Conservation (phyloP, 2,329 filamentous ascomycete species). For the Fragosphaeria purpurea region DNA sequence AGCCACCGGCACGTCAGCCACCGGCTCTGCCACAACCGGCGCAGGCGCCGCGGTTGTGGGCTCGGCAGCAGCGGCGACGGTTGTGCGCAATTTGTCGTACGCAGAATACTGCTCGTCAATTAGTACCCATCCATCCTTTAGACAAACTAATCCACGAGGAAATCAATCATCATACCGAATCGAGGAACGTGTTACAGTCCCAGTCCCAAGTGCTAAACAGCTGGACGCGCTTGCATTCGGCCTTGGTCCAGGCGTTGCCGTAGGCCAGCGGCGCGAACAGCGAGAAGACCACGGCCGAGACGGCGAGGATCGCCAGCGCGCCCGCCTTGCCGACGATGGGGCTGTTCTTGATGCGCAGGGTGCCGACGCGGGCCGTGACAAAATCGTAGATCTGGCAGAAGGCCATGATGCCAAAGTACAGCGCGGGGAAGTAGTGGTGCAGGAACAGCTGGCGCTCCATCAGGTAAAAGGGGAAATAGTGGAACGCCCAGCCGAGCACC, state of each 20-base stretch:
- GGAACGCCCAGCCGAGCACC: conserved; percentile 89
- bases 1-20: conserved; percentile 13
- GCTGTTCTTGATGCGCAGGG: conserved; percentile 57
- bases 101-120: conserved; percentile 35
- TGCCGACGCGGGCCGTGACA: conserved; percentile 59
- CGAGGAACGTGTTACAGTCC: conserved; percentile 91
- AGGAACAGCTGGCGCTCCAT: conserved; percentile 98
- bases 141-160: background rate
- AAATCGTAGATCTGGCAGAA: conserved; percentile 89
- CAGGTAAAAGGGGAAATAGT: conserved; percentile 98
- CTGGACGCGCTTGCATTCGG: conserved; percentile 78
- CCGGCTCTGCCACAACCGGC: background rate
- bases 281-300: conserved; percentile 66
- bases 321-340: conserved; percentile 66
- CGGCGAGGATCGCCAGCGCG: conserved; percentile 61
- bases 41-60: conserved; percentile 1
- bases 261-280: conserved; percentile 87
- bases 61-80: conserved; percentile 9
- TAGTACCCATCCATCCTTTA: background rate
- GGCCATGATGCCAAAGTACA: conserved; percentile 88
- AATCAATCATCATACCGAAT: conserved; percentile 43
- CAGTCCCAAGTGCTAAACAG: conserved; percentile 88
- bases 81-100: conserved; percentile 27
- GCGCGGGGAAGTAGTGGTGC: conserved; percentile 94
- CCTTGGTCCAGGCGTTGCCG: conserved; percentile 87